Evolutionary conservation across 495 filamentous ascomycete genomes (phyloP).

Genomic region (Xylaria venustula): DNA sequence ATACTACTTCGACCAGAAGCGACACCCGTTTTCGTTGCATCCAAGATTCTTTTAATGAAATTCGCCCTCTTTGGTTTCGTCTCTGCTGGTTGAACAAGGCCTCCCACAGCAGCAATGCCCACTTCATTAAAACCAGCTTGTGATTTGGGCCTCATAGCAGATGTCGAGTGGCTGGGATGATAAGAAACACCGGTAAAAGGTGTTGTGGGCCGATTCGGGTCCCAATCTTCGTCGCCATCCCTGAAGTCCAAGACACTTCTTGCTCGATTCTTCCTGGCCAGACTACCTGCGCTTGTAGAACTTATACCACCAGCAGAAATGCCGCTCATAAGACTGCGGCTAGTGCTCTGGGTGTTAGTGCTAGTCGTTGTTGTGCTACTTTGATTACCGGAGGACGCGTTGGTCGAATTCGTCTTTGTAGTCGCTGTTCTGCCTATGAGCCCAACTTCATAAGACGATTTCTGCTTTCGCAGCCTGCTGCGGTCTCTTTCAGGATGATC

Average conservation of each 20-base stretch:
- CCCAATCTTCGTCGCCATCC: slow-evolving; percentile 44
- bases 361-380: slow-evolving; percentile 73
- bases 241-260: slow-evolving; percentile 54
- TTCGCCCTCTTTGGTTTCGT: slow-evolving; percentile 82
- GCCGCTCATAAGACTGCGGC: slow-evolving; percentile 89
- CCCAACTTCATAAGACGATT: slow-evolving; percentile 82
- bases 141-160: slow-evolving; percentile 45
- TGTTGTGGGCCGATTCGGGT: slow-evolving; percentile 60
- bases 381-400: slow-evolving; percentile 64
- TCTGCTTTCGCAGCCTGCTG: slow-evolving; percentile 49
- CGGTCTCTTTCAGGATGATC: slow-evolving; percentile 29
- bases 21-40: slow-evolving; percentile 89
- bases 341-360: slow-evolving; percentile 71
- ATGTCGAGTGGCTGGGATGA: slow-evolving; percentile 74
- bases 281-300: slow-evolving; percentile 91
- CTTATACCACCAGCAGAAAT: slow-evolving; percentile 86
- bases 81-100: slow-evolving; percentile 65
- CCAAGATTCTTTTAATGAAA: slow-evolving; percentile 95
- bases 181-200: slow-evolving; percentile 77
- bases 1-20: slow-evolving; percentile 87
- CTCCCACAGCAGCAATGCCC: slow-evolving; percentile 62
- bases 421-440: slow-evolving; percentile 74
- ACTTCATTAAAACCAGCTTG: slow-evolving; percentile 47
- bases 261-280: slow-evolving; percentile 67
- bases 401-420: slow-evolving; percentile 65